Conservation (phyloP, 2,329 filamentous ascomycete genomes). For the Cladosporium austrohemisphaericum region DNA sequence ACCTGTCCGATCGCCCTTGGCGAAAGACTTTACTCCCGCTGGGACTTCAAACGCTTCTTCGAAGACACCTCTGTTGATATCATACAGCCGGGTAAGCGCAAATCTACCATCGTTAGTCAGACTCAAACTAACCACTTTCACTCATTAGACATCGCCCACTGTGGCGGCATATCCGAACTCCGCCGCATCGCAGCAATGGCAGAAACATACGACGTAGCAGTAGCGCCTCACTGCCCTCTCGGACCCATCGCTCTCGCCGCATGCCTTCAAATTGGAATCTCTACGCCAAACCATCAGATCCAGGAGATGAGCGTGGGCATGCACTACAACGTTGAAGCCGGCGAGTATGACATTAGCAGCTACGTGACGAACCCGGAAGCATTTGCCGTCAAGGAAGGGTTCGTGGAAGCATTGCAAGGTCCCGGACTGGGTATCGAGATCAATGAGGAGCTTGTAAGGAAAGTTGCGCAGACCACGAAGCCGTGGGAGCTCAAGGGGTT, state of each 20-base stretch:
- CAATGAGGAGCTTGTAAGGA: constrained; percentile 63
- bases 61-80: constrained; percentile 66
- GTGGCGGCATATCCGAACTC: constrained; percentile 69
- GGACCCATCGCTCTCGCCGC: constrained; percentile 70
- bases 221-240: constrained; percentile 69
- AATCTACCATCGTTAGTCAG: not conserved
- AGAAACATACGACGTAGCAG: constrained; percentile 67
- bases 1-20: constrained; percentile 65
- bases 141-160: constrained; percentile 58
- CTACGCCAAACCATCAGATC: constrained; percentile 63
- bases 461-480: constrained; percentile 53
- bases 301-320: constrained; percentile 77
- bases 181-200: constrained; percentile 65
- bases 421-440: constrained; percentile 27
- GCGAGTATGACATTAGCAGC: constrained; percentile 54
- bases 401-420: constrained; percentile 20
- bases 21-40: constrained; percentile 65
- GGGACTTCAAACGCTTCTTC: constrained; percentile 69
- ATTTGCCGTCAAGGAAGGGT: constrained; percentile 25
- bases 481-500: constrained; percentile 66
- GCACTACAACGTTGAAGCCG: constrained; percentile 65
- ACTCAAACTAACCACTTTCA: constrained; percentile 29
- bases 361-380: constrained; percentile 25
- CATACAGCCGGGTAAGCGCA: constrained; percentile 50
- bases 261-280: constrained; percentile 61